A percentile compares a stretch with the other conserved stretches of the same genome.
Evolutionary conservation across 306 rosid species (phyloP).

Genomic region (Trifolium subterraneum): DNA sequence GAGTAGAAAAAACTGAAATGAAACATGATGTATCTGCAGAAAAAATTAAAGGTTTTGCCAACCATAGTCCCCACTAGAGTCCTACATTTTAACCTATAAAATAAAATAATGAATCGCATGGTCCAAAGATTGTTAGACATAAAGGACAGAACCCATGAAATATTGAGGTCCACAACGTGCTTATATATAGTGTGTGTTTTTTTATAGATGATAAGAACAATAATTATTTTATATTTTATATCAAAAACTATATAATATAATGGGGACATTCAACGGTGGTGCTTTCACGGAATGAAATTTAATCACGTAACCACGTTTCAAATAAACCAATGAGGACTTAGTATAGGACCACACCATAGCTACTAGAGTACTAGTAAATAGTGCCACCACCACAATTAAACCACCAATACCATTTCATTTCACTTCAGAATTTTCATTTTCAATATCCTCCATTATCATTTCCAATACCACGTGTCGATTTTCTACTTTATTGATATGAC

Average conservation of each 20-base stretch:
- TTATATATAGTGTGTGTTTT: conserved; percentile 24
- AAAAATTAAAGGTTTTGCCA: conserved; percentile 24
- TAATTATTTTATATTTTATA: conserved; percentile 7
- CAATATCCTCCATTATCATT: conserved; percentile 21
- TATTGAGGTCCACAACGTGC: conserved; percentile 52
- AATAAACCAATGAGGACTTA: background rate
- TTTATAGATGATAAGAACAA: conserved; percentile 31
- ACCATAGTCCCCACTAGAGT: conserved; percentile 36
- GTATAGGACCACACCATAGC: conserved; percentile 43
- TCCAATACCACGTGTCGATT: conserved; percentile 38
- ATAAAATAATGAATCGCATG: conserved; percentile 36
- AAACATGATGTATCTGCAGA: conserved; percentile 25
- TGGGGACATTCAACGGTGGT: conserved; percentile 38
- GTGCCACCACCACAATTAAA: conserved; percentile 26
- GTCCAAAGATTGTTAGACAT: conserved; percentile 42
- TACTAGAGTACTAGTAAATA: conserved; percentile 16
- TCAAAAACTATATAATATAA: conserved; percentile 12
- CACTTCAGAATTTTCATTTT: conserved; percentile 35
- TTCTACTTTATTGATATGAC: conserved; percentile 37
- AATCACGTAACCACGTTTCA: conserved; percentile 41
- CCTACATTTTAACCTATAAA: conserved; percentile 34
- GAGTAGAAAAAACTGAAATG: conserved; percentile 4
- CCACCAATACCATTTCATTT: conserved; percentile 33
- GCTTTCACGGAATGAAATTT: conserved; percentile 44
- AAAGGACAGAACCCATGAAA: conserved; percentile 44